phyloP scores from a whole-genome alignment of 108 stramenopile genomes.

The Cylindrotheca fusiformis region DNA sequence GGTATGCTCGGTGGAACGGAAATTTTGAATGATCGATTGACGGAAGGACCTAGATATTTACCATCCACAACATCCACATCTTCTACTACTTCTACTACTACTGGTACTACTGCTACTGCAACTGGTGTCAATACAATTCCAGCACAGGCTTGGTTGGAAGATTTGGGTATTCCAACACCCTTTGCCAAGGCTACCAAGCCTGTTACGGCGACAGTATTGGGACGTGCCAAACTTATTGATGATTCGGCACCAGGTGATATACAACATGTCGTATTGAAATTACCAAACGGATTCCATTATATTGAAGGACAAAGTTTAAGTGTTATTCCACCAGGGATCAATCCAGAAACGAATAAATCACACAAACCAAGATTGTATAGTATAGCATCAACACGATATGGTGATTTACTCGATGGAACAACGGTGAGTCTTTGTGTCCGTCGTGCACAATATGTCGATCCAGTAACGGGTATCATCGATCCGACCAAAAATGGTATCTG shows the following conservation, averaged over 20 bases:
- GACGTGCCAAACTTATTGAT: constrained; percentile 56
- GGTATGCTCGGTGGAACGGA: constrained; percentile 59
- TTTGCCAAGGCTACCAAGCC: constrained; percentile 75
- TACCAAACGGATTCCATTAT: constrained; percentile 81
- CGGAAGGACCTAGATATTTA: constrained; percentile 10
- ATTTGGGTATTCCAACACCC: constrained; percentile 67
- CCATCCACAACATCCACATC: neutral
- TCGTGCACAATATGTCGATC: constrained; percentile 80
- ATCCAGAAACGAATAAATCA: constrained; percentile 40
- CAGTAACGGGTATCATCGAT: constrained; percentile 52
- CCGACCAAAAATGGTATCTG: constrained; percentile 77
- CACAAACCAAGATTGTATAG: constrained; percentile 85
- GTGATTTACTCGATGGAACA: constrained; percentile 73
- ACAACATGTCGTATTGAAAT: constrained; percentile 66
- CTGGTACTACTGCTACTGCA: neutral
- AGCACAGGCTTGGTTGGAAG: constrained; percentile 81
- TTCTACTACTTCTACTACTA: neutral
- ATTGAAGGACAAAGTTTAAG: constrained; percentile 83
- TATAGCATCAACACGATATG: constrained; percentile 86
- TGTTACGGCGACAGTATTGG: constrained; percentile 66
- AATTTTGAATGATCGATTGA: constrained; percentile 36
- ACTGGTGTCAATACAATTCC: neutral
- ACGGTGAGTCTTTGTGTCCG: constrained; percentile 85
- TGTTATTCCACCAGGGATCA: constrained; percentile 80
- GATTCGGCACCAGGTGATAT: constrained; percentile 87